Percentiles rank a stretch among this genome's conserved stretches.
These are phyloP conservation scores for Globisporangium mamillatum DNA, from an alignment of 352 stramenopile species.

Conservation along the genomic window DNA sequence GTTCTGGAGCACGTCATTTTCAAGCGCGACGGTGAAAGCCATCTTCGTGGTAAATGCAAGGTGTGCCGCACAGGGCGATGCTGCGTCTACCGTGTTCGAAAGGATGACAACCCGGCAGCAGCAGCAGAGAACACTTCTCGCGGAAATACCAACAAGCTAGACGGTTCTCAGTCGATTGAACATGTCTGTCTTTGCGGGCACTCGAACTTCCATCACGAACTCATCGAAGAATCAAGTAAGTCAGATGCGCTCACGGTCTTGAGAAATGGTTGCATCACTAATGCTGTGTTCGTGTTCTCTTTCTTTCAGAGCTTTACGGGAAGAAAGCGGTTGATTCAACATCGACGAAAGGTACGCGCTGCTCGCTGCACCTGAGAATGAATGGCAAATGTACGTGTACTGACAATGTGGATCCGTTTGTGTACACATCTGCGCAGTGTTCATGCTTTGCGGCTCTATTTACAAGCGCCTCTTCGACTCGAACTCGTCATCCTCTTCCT, in stretches of 20 bases:
- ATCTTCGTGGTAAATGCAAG: conserved; percentile 73
- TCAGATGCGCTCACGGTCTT: neutral
- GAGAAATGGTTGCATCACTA: conserved; percentile 1
- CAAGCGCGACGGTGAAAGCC: conserved; percentile 59
- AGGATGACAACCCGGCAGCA: conserved; percentile 27
- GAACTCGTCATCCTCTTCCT: conserved; percentile 37
- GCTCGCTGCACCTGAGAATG: neutral
- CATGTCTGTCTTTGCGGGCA: conserved; percentile 68
- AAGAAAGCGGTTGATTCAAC: conserved; percentile 55
- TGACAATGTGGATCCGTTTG: conserved; percentile 12
- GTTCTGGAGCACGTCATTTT: conserved; percentile 79
- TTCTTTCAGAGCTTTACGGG: conserved; percentile 51
- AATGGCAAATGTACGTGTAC: neutral
- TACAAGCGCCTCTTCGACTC: conserved; percentile 73
- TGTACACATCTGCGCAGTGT: conserved; percentile 26
- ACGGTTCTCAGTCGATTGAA: conserved; percentile 25
- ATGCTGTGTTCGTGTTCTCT: conserved; percentile 8
- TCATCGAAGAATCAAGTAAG: conserved; percentile 74
- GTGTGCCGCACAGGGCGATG: conserved; percentile 65
- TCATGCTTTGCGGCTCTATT: conserved; percentile 72
- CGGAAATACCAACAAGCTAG: conserved; percentile 25
- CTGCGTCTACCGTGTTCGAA: conserved; percentile 49
- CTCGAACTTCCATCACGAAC: conserved; percentile 70
- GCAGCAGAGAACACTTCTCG: conserved; percentile 15
- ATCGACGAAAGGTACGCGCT: conserved; percentile 52